Percentiles rank a stretch among this genome's conserved stretches.
phyloP scores from a whole-genome alignment of 352 stramenopile species.

The Phytophthora megakarya region DNA sequence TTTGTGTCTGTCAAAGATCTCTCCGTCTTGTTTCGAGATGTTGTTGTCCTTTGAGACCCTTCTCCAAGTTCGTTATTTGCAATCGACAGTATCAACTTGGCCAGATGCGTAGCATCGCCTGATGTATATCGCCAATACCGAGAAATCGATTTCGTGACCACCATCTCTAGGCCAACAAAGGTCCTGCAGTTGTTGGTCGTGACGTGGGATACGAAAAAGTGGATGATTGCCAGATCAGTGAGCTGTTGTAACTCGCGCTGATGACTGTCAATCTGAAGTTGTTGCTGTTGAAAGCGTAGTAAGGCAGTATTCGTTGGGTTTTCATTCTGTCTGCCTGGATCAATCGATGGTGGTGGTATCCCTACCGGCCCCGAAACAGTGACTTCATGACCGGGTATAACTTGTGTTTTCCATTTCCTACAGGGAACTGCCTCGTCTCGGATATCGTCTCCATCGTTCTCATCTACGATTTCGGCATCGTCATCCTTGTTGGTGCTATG shows the following conservation, averaged over 20 bases:
- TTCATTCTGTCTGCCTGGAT: slow-evolving; percentile 5
- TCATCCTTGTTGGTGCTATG: neutral
- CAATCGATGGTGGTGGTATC: slow-evolving; percentile 3
- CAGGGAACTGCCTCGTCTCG: slow-evolving; percentile 7
- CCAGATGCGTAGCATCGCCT: slow-evolving; percentile 16
- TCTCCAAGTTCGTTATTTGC: neutral
- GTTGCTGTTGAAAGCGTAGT: slow-evolving; percentile 19
- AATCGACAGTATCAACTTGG: slow-evolving; percentile 23
- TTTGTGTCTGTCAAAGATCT: neutral
- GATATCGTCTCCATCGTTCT: slow-evolving; percentile 11
- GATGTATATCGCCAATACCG: slow-evolving; percentile 25
- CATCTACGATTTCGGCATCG: neutral
- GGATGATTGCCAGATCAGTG: slow-evolving; percentile 28
- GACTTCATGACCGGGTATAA: neutral
- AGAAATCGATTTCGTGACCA: slow-evolving; percentile 24
- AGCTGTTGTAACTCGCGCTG: slow-evolving; percentile 26
- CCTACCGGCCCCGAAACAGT: slow-evolving; percentile 7
- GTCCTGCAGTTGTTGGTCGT: slow-evolving; percentile 7
- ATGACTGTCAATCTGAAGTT: slow-evolving; percentile 14
- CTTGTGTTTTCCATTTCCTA: neutral
- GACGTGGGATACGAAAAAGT: slow-evolving; percentile 27
- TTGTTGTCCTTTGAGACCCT: neutral
- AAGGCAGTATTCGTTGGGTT: neutral
- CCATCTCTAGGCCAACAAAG: slow-evolving; percentile 13
- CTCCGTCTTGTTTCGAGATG: neutral